These are phyloP conservation scores for Tephrocybe sp. DNA, from an alignment of 768 basidiomycete species.

Conservation along the genomic window DNA sequence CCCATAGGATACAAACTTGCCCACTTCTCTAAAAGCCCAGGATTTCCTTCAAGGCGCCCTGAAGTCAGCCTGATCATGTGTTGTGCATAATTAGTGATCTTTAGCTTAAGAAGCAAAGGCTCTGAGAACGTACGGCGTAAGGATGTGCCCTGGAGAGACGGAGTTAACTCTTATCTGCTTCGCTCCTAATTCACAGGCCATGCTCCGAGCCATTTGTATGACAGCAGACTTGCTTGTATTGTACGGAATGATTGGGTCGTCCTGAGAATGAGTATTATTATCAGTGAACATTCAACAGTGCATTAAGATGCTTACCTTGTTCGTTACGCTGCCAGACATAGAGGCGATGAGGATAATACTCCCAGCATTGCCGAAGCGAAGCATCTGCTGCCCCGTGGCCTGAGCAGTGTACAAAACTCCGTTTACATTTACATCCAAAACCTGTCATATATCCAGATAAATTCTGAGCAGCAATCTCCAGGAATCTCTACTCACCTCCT, in stretches of 20 bases:
- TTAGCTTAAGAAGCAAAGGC: no score
- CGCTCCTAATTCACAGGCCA: conserved; percentile 59
- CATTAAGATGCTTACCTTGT: conserved; percentile 1
- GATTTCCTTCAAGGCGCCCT: conserved; percentile 46
- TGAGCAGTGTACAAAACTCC: conserved; percentile 67
- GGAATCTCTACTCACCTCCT: conserved; percentile 44
- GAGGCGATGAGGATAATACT: conserved; percentile 68
- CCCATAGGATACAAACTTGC: conserved; percentile 58
- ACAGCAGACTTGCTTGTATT: conserved; percentile 60
- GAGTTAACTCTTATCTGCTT: conserved; percentile 53
- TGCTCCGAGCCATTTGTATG: conserved; percentile 57
- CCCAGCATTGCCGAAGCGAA: conserved; percentile 49
- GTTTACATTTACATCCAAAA: conserved; percentile 67
- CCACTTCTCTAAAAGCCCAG: conserved; percentile 47
- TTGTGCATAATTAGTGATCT: no score
- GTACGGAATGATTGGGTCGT: conserved; percentile 55
- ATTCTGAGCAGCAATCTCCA: neutral
- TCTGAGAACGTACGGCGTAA: conserved; percentile 41
- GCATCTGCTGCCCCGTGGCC: conserved; percentile 65
- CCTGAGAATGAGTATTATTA: conserved; percentile 29
- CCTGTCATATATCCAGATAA: conserved; percentile 33
- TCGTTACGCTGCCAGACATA: conserved; percentile 53
- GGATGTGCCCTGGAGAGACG: conserved; percentile 57
- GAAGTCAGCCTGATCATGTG: conserved; percentile 53
- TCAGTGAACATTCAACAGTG: neutral